A percentile compares a stretch with the other conserved stretches of the same genome.
phyloP scores from a whole-genome alignment of 2,329 filamentous ascomycete genomes.

The Ascochyta clinopodiicola region DNA sequence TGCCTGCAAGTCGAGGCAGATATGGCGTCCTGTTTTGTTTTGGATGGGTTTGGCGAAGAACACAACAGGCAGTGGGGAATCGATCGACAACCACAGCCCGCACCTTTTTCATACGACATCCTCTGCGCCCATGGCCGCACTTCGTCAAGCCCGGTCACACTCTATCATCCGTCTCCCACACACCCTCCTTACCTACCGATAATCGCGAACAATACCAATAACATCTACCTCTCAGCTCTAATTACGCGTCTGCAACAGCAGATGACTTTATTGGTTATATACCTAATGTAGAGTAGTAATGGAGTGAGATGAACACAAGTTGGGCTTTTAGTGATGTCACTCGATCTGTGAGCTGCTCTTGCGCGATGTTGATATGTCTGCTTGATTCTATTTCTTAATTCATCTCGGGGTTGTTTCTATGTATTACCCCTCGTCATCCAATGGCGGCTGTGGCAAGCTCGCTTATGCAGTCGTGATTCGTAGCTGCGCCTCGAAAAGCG shows the following conservation, averaged over 20 bases:
- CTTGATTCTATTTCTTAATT: neutral
- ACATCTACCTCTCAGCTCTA: conserved; percentile 11
- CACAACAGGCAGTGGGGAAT: neutral
- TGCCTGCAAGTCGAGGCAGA: conserved; percentile 38
- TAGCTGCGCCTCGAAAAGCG: conserved; percentile 14
- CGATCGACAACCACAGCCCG: neutral
- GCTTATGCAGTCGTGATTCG: conserved; percentile 19
- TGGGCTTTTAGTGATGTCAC: neutral
- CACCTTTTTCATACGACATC: conserved; percentile 4
- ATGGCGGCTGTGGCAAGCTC: conserved; percentile 16
- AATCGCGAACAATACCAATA: conserved; percentile 17
- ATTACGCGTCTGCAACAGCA: conserved; percentile 11
- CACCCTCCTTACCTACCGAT: conserved; percentile 21
- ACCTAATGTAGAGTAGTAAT: conserved; percentile 24
- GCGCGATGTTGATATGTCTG: neutral
- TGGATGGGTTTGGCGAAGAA: conserved; percentile 21
- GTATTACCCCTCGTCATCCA: neutral
- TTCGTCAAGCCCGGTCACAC: conserved; percentile 16
- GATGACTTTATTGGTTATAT: conserved; percentile 26
- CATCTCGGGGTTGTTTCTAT: neutral
- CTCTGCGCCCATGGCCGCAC: conserved; percentile 3
- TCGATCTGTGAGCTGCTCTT: neutral
- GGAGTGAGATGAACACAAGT: conserved; percentile 2
- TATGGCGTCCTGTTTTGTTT: conserved; percentile 35
- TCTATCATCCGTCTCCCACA: conserved; percentile 17